Conservation (phyloP, 306 rosid species). For the Alnus rubra region DNA sequence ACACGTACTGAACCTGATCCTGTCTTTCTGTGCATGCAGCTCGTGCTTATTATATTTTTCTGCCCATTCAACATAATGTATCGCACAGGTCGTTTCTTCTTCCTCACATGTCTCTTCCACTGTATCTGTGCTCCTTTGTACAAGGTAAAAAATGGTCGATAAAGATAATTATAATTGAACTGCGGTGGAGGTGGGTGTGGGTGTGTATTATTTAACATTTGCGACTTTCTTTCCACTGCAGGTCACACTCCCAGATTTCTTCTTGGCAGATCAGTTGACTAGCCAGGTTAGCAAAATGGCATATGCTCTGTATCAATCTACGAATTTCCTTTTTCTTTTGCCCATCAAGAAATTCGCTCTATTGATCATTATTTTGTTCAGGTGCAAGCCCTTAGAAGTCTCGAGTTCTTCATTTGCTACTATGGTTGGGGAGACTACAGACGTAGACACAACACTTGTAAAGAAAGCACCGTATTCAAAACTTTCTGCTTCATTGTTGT, state of each 20-base stretch:
- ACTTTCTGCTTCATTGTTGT: slow-evolving; percentile 53
- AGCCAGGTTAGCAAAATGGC: slow-evolving; percentile 32
- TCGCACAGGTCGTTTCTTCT: slow-evolving; percentile 64
- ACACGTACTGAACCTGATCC: background rate
- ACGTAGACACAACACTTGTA: slow-evolving; percentile 42
- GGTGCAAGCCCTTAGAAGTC: slow-evolving; percentile 71
- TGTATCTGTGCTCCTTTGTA: slow-evolving; percentile 60
- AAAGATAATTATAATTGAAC: background rate
- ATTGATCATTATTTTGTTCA: background rate
- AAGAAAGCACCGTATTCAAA: slow-evolving; percentile 23
- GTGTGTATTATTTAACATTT: background rate
- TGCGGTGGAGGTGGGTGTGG: no score
- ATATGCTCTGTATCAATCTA: no score
- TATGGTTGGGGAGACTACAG: slow-evolving; percentile 68
- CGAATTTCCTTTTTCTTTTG: no score
- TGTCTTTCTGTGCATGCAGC: slow-evolving; percentile 41
- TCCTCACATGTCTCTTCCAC: slow-evolving; percentile 50
- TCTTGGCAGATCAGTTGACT: slow-evolving; percentile 74
- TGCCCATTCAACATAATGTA: slow-evolving; percentile 63
- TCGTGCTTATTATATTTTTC: slow-evolving; percentile 33
- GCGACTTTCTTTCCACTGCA: slow-evolving; percentile 22
- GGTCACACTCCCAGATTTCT: slow-evolving; percentile 75
- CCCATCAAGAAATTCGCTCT: no score
- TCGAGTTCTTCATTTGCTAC: slow-evolving; percentile 69
- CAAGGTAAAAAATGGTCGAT: slow-evolving; percentile 39